These are phyloP conservation scores for Cyclanthera cordifolia DNA, from an alignment of 306 rosid species.

Conservation along the genomic window DNA sequence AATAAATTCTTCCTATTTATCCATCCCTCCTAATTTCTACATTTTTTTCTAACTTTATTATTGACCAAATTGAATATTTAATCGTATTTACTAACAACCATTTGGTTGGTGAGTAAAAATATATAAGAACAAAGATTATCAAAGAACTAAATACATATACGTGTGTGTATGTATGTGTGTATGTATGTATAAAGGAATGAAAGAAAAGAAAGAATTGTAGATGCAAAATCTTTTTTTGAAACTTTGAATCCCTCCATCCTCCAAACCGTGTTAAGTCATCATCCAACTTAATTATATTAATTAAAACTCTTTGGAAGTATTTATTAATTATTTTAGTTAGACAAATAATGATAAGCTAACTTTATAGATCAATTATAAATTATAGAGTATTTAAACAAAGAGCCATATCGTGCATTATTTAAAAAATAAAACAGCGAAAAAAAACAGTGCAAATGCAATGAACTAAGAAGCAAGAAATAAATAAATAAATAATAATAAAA, in stretches of 20 bases:
- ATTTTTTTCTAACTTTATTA: no score
- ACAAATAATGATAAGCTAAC: background rate
- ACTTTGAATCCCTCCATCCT: background rate
- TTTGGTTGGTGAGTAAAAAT: background rate
- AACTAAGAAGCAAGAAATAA: background rate
- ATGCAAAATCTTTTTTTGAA: background rate
- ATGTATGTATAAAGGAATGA: no score
- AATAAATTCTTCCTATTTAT: no score
- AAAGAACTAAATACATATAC: no score
- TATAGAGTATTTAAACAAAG: background rate
- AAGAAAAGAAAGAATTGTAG: no score
- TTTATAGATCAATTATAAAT: background rate
- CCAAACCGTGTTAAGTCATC: constrained; percentile 9
- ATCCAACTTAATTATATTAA: background rate
- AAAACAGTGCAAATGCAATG: constrained; percentile 2
- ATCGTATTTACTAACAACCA: background rate
- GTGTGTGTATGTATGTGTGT: no score
- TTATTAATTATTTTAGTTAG: background rate
- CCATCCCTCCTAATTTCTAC: no score
- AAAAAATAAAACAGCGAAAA: background rate
- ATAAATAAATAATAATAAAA: background rate
- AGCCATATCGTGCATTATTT: background rate
- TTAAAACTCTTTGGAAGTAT: background rate
- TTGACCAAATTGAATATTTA: background rate
- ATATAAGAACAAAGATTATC: background rate